Base-by-base conservation (phyloP, 176 grass and related monocot species). In the Avena atlantica region DNA sequence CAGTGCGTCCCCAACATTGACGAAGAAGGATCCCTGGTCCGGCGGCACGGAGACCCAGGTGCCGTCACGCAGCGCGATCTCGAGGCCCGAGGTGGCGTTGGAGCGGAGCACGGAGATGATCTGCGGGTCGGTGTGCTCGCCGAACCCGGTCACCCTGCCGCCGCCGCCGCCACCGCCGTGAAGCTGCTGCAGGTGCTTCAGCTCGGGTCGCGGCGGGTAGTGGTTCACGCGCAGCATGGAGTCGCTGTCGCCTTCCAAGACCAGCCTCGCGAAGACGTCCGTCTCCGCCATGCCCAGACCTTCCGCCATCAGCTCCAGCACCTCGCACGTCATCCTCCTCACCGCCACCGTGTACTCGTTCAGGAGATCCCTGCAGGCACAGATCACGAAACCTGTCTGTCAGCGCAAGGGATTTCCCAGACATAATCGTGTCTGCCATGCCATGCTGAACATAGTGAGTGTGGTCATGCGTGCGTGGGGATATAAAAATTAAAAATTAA, bases 91-190 rank as follows among this genome's bases (percentile, higher is more conserved):
- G 2, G 91, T 74, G 77, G 79, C 83, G 51, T 97, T 97, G n/a
- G 95, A 95, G 6, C 91, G 89, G 50, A 95, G 86, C n/a, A 95
- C 85, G 0, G 95, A 97, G 68, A 97, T 85, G 85, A 97, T 78
- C 78, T 97, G 95, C 4, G 95, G 95, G 70, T 97, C 95, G 0
- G 95, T 97, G 91, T 97, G 95, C 89, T 95, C 95, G 12, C 95
- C 95, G 68, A 97, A 97, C 15, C 93, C 95, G 14, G 87, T 97
- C 1, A 94, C 8, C 70, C 80, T 58, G 16, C 84, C 61, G 0
- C 68, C 74, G 2, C 10, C 6, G 8, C 71, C 72, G 2, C 70
- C 15, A 31, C 66, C 15, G 17, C 69, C 13, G 7, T 51, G 68
- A 15, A 4, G 79, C 45, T 63, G 88, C 66, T 51, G 68, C 14